Evolutionary conservation across 768 basidiomycete genomes (phyloP).

Genomic region (Phlebiopsis flavidoalba): DNA sequence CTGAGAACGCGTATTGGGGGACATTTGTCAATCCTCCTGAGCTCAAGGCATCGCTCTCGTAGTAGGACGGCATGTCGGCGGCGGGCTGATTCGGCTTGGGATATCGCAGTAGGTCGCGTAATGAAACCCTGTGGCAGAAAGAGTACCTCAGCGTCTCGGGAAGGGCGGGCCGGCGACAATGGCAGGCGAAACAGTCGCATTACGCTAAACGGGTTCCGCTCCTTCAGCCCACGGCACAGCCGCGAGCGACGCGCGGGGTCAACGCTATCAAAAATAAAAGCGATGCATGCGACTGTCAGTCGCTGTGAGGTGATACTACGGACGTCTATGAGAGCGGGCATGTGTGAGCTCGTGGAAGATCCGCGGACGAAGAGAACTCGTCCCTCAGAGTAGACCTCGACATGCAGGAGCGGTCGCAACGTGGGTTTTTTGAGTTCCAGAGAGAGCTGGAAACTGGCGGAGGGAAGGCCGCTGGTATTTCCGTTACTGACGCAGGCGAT

Average conservation of each 20-base stretch:
- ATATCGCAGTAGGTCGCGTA: neutral
- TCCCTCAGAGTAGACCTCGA: neutral
- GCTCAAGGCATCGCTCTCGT: neutral
- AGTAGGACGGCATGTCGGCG: neutral
- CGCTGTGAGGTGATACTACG: neutral
- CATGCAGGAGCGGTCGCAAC: neutral
- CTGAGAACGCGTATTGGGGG: conserved; percentile 1
- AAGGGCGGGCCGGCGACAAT: neutral
- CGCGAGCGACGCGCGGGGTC: no score
- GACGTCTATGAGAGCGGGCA: neutral
- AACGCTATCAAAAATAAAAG: no score
- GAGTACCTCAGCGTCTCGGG: neutral
- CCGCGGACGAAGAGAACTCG: conserved; percentile 2
- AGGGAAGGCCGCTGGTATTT: neutral
- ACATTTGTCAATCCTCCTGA: neutral
- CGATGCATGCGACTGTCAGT: neutral
- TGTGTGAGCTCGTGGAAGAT: neutral
- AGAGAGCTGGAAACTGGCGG: neutral
- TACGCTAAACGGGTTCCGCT: neutral
- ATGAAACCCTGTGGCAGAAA: neutral
- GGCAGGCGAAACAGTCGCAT: neutral
- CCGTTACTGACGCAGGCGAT: conserved; percentile 7
- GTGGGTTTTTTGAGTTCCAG: no score
- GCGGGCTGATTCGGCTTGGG: neutral
- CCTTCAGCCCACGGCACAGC: no score